phyloP scores from a whole-genome alignment of 148 eudicot genomes.

The Silene conica region DNA sequence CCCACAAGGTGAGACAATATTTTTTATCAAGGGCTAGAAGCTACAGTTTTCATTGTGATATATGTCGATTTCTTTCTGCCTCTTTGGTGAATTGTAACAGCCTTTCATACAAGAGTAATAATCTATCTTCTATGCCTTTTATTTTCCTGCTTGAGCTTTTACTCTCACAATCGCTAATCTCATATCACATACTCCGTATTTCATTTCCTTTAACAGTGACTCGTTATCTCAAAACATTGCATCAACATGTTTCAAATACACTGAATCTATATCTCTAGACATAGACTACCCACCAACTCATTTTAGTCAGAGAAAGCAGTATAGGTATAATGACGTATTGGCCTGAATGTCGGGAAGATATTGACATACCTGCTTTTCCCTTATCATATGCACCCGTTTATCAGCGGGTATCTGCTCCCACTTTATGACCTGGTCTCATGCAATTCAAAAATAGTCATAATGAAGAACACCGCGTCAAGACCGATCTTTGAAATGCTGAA shows the following conservation, averaged over 20 bases:
- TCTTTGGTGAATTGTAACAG: background rate
- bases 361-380: conserved; percentile 71
- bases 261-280: background rate
- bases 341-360: background rate
- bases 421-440: conserved; percentile 52
- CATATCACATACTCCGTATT: background rate
- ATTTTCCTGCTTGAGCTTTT: background rate
- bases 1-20: too few relatives aligned
- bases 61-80: background rate
- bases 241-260: background rate
- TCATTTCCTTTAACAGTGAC: background rate
- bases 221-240: background rate
- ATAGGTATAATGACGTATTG: background rate
- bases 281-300: background rate
- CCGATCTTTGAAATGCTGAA: background rate
- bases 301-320: background rate
- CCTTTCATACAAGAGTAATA: background rate
- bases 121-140: background rate
- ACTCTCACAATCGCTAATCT: background rate
- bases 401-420: conserved; percentile 82
- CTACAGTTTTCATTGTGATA: background rate
- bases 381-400: conserved; percentile 66
- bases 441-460: background rate
- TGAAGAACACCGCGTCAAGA: background rate
- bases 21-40: background rate